These are phyloP conservation scores for Neurospora sp. DNA, from an alignment of 2,329 filamentous ascomycete genomes.

Conservation along the genomic window DNA sequence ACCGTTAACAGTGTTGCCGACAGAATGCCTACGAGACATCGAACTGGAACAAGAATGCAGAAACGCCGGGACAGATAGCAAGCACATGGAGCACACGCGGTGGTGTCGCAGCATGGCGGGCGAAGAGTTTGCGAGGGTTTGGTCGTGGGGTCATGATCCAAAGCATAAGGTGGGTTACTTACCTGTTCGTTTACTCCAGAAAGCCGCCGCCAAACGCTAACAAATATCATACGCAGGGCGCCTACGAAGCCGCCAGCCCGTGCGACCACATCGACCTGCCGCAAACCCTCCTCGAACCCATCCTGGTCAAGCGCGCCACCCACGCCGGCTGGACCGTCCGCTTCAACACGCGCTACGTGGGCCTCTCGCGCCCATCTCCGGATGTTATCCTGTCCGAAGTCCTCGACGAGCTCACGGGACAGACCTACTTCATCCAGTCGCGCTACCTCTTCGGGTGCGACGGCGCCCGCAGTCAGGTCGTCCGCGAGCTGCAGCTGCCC, in stretches of 20 bases:
- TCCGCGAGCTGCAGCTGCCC: constrained; percentile 26
- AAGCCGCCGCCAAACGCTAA: background rate
- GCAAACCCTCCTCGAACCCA: constrained; percentile 38
- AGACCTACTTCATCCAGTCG: constrained; percentile 33
- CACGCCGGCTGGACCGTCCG: constrained; percentile 30
- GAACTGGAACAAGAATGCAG: constrained; percentile 33
- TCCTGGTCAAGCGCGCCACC: constrained; percentile 32
- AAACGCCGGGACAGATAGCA: constrained; percentile 26
- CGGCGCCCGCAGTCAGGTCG: constrained; percentile 32
- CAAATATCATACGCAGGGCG: constrained; percentile 22
- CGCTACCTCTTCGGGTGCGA: constrained; percentile 52
- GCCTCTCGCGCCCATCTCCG: constrained; percentile 21
- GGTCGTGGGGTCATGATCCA: constrained; percentile 36
- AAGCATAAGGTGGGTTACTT: constrained; percentile 8
- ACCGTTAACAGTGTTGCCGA: background rate
- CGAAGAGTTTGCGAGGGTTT: constrained; percentile 37
- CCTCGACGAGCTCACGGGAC: constrained; percentile 14
- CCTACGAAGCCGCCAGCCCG: constrained; percentile 34
- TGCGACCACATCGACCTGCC: constrained; percentile 35
- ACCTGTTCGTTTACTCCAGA: background rate
- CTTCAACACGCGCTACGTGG: constrained; percentile 31
- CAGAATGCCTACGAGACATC: constrained; percentile 40
- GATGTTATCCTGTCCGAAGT: constrained; percentile 20
- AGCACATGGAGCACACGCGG: constrained; percentile 38
- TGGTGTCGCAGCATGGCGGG: constrained; percentile 44